Evolutionary conservation across 2,329 filamentous ascomycete species (phyloP).

Genomic region (Colletotrichum falcatum): DNA sequence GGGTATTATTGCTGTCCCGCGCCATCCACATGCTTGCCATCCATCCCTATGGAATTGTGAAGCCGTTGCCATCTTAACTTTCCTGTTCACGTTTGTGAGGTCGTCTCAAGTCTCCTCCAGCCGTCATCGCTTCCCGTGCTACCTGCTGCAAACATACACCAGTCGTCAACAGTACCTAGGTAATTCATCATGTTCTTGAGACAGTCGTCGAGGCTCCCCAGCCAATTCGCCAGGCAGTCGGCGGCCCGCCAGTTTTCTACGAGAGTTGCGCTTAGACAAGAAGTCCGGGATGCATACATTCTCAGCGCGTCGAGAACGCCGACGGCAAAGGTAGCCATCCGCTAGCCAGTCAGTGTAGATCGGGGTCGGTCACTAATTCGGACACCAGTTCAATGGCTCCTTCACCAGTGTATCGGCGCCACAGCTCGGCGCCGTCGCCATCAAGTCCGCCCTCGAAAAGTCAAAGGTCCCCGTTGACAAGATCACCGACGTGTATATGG

Average conservation of each 20-base stretch:
- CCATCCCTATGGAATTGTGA: conserved; percentile 24
- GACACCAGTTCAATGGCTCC: conserved; percentile 87
- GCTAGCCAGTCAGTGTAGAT: background rate
- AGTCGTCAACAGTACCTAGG: conserved; percentile 35
- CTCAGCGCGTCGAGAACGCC: conserved; percentile 90
- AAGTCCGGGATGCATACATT: conserved; percentile 94
- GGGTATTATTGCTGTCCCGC: conserved; percentile 27
- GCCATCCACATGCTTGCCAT: conserved; percentile 37
- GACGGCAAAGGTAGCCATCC: conserved; percentile 77
- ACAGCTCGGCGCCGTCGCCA: conserved; percentile 89
- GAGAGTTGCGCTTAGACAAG: conserved; percentile 61
- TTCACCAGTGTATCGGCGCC: conserved; percentile 86
- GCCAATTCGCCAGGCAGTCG: conserved; percentile 55
- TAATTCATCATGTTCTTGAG: conserved; percentile 48
- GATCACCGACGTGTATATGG: conserved; percentile 96
- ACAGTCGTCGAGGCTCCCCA: conserved; percentile 51
- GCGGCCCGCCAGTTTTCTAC: conserved; percentile 61
- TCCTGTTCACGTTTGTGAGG: conserved; percentile 23
- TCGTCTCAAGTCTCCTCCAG: conserved; percentile 18
- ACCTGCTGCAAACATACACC: background rate
- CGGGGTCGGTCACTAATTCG: conserved; percentile 31
- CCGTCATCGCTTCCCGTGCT: conserved; percentile 15
- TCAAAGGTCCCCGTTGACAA: conserved; percentile 83
- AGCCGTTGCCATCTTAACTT: conserved; percentile 29
- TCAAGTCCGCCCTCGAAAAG: conserved; percentile 90